A percentile compares a stretch with the other conserved stretches of the same genome.
Conservation (phyloP, 257 asterid species). For the Lycium ferocissimum region DNA sequence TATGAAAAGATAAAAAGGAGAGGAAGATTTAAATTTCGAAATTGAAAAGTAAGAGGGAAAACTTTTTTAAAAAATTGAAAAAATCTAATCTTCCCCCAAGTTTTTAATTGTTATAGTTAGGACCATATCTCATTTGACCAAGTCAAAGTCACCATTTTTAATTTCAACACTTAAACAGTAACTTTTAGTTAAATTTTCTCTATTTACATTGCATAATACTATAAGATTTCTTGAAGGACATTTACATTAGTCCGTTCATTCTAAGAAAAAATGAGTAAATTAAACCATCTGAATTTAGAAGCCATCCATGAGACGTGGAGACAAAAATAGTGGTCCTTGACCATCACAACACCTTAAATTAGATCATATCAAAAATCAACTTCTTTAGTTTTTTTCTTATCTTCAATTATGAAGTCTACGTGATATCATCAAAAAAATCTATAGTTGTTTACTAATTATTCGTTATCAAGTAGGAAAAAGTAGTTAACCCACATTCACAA, state of each 20-base stretch:
- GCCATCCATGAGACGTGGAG: constrained; percentile 7
- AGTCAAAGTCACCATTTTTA: too few relatives aligned
- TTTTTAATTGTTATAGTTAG: too few relatives aligned
- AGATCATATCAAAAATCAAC: not conserved
- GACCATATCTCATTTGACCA: too few relatives aligned
- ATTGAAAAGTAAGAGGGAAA: too few relatives aligned
- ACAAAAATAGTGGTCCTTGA: not conserved
- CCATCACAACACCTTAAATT: not conserved
- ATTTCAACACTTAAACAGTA: too few relatives aligned
- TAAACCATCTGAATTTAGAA: not conserved
- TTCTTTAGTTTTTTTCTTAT: not conserved
- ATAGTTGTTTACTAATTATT: not conserved
- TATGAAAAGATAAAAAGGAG: too few relatives aligned
- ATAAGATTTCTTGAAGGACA: not conserved
- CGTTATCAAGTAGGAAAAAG: constrained; percentile 37
- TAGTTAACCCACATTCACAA: constrained; percentile 47
- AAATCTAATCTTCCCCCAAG: too few relatives aligned
- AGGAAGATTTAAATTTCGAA: too few relatives aligned
- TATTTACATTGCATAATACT: not conserved
- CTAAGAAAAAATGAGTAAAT: not conserved
- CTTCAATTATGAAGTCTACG: not conserved
- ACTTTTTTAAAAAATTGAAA: too few relatives aligned
- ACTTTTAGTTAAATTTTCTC: too few relatives aligned
- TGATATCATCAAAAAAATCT: not conserved
- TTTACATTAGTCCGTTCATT: not conserved